phyloP scores from a whole-genome alignment of 352 stramenopile genomes.

The Phytophthora sp. region DNA sequence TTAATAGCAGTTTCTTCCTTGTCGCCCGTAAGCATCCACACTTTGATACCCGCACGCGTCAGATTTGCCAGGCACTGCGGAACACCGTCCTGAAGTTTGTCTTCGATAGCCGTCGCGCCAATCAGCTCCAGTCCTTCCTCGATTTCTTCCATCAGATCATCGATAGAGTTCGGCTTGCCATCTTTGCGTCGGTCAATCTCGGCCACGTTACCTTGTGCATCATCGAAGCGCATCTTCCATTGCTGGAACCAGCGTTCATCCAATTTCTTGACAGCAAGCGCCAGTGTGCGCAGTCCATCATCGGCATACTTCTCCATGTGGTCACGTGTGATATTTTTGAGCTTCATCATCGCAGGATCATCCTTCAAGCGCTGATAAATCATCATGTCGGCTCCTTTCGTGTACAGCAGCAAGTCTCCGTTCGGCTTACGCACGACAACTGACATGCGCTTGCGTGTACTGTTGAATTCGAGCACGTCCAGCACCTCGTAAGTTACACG shows the following conservation, averaged over 20 bases:
- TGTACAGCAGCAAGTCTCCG: conserved; percentile 71
- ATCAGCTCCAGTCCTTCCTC: conserved; percentile 84
- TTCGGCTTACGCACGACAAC: conserved; percentile 64
- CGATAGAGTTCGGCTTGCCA: conserved; percentile 76
- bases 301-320: conserved; percentile 88
- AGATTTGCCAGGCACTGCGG: conserved; percentile 84
- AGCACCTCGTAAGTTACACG: conserved; percentile 63
- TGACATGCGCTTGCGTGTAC: conserved; percentile 80
- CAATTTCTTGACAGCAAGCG: conserved; percentile 75
- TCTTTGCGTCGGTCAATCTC: conserved; percentile 85
- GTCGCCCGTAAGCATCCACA: conserved; percentile 97
- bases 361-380: conserved; percentile 84
- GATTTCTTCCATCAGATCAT: conserved; percentile 84
- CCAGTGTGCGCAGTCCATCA: conserved; percentile 85
- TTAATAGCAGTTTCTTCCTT: conserved; percentile 97
- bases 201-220: conserved; percentile 63
- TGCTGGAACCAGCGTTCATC: conserved; percentile 71
- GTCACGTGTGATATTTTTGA: conserved; percentile 68
- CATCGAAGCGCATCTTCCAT: conserved; percentile 81
- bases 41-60: conserved; percentile 89
- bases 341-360: conserved; percentile 50
- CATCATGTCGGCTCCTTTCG: conserved; percentile 94
- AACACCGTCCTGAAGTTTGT: conserved; percentile 93
- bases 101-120: conserved; percentile 92
- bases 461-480: conserved; percentile 84